Evolutionary conservation across 2,329 filamentous ascomycete genomes (phyloP).

Genomic region (Venturia pyrina): DNA sequence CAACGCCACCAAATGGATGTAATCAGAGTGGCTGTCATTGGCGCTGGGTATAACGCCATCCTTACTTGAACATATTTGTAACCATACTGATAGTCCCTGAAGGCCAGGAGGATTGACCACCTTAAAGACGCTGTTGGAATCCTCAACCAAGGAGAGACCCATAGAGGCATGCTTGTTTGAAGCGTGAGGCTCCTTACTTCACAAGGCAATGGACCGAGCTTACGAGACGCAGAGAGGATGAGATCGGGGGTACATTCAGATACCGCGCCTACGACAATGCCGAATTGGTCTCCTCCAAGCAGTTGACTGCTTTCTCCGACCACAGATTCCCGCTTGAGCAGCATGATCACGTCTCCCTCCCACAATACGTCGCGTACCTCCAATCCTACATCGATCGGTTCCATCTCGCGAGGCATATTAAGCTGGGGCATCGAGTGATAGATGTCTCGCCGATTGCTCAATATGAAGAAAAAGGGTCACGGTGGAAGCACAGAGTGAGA

Average conservation of each 20-base stretch:
- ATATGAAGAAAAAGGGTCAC: slow-evolving; percentile 14
- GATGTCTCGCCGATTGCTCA: slow-evolving; percentile 15
- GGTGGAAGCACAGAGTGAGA: slow-evolving; percentile 22
- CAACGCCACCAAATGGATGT: slow-evolving; percentile 13
- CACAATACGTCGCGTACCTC: slow-evolving; percentile 24
- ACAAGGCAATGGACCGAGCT: neutral
- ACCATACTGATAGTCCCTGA: slow-evolving; percentile 6
- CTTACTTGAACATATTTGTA: neutral
- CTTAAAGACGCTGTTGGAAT: slow-evolving; percentile 23
- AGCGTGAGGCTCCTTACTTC: slow-evolving; percentile 17
- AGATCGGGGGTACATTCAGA: slow-evolving; percentile 39
- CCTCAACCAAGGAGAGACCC: slow-evolving; percentile 22
- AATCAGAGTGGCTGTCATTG: slow-evolving; percentile 22
- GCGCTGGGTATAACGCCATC: slow-evolving; percentile 19
- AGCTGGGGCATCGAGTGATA: slow-evolving; percentile 20
- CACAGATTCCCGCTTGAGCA: slow-evolving; percentile 33
- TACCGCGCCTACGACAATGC: slow-evolving; percentile 40
- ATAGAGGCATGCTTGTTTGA: slow-evolving; percentile 39
- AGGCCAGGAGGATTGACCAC: slow-evolving; percentile 22
- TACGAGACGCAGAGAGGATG: slow-evolving; percentile 22
- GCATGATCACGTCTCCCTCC: slow-evolving; percentile 26
- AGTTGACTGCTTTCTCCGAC: slow-evolving; percentile 42
- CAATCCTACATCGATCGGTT: slow-evolving; percentile 22
- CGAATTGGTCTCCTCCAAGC: slow-evolving; percentile 42
- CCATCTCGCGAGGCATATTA: slow-evolving; percentile 19